Conservation (phyloP, 352 stramenopile species). For the Phytophthora tentaculata region DNA sequence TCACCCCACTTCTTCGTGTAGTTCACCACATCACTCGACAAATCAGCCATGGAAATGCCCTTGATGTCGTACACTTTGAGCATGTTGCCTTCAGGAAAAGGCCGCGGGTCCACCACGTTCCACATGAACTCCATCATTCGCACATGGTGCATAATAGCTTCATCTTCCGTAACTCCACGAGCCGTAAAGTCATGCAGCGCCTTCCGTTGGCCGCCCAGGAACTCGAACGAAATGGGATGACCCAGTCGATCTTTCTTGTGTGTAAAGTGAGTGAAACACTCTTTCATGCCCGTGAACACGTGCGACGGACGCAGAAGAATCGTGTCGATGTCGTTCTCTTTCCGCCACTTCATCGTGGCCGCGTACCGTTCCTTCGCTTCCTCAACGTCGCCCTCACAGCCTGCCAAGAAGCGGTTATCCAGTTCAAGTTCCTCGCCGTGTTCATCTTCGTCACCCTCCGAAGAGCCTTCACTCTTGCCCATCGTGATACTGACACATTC, state of each 20-base stretch:
- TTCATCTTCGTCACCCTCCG: slow-evolving; percentile 30
- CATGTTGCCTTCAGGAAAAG: slow-evolving; percentile 67
- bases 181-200: slow-evolving; percentile 60
- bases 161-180: slow-evolving; percentile 60
- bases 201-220: slow-evolving; percentile 66
- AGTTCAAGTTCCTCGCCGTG: slow-evolving; percentile 51
- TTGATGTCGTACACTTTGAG: slow-evolving; percentile 81
- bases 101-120: slow-evolving; percentile 66
- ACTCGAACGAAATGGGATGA: slow-evolving; percentile 63
- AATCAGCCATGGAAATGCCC: slow-evolving; percentile 76
- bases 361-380: slow-evolving; percentile 70
- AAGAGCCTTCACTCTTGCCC: slow-evolving; percentile 50
- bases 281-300: slow-evolving; percentile 71
- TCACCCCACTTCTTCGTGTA: slow-evolving; percentile 75
- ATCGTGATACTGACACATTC: slow-evolving; percentile 49
- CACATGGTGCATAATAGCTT: slow-evolving; percentile 70
- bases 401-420: slow-evolving; percentile 67
- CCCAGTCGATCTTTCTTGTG: slow-evolving; percentile 76
- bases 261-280: slow-evolving; percentile 59
- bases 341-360: slow-evolving; percentile 69
- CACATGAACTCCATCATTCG: slow-evolving; percentile 77
- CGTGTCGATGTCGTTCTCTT: slow-evolving; percentile 72
- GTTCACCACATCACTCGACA: slow-evolving; percentile 69
- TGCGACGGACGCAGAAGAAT: slow-evolving; percentile 63
- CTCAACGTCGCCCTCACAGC: slow-evolving; percentile 71